Conservation (phyloP, 345 rosid species). For the Isatis tinctoria region DNA sequence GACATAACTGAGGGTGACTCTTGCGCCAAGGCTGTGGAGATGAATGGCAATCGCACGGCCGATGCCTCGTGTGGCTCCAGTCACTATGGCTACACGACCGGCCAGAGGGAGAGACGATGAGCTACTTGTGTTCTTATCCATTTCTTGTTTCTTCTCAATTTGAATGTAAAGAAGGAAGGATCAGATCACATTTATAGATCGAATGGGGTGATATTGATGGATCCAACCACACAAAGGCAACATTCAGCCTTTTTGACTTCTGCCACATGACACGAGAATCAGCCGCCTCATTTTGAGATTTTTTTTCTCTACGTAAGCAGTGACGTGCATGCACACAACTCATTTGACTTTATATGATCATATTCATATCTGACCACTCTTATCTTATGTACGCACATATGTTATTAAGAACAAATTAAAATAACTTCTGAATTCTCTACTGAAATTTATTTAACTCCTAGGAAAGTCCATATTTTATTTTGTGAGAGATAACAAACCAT, state of each 20-base stretch:
- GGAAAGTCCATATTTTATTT: too few species aligned
- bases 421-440: too few species aligned
- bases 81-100: slow-evolving; percentile 63
- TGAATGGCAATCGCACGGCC: slow-evolving; percentile 56
- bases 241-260: not conserved
- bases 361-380: too few species aligned
- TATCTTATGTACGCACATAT: too few species aligned
- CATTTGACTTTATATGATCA: not conserved
- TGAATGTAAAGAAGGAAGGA: not conserved
- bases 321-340: slow-evolving; percentile 12
- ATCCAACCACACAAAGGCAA: not conserved
- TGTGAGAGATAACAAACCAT: too few species aligned
- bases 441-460: too few species aligned
- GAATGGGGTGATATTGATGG: not conserved
- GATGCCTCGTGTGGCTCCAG: slow-evolving; percentile 67
- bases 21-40: slow-evolving; percentile 62
- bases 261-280: not conserved
- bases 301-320: slow-evolving; percentile 16
- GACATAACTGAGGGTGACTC: slow-evolving; percentile 49
- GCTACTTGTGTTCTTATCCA: slow-evolving; percentile 10
- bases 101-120: slow-evolving; percentile 37
- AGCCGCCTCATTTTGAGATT: not conserved
- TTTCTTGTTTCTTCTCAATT: not conserved
- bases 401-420: too few species aligned
- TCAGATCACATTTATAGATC: slow-evolving; percentile 2